These are phyloP conservation scores for Ophiostoma ips DNA, from an alignment of 2,329 filamentous ascomycete species.

Conservation along the genomic window DNA sequence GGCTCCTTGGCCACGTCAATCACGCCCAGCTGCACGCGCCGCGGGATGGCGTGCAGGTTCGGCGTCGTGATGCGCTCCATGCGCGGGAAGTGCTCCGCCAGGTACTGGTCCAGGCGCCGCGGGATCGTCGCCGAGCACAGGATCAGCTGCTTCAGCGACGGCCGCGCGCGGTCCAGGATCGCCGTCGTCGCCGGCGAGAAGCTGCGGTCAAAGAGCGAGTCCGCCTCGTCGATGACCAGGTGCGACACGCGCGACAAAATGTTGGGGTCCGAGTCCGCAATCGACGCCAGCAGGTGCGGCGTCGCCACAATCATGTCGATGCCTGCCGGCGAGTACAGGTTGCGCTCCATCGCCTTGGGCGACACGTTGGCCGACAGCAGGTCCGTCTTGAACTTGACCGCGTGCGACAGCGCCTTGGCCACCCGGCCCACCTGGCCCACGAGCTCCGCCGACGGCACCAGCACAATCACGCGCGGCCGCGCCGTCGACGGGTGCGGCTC, in stretches of 20 bases:
- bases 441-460: conserved; percentile 86
- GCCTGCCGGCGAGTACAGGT: conserved; percentile 65
- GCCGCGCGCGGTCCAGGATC: conserved; percentile 68
- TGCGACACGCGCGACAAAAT: conserved; percentile 84
- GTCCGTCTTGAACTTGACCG: conserved; percentile 73
- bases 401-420: conserved; percentile 71
- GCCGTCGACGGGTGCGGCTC: conserved; percentile 61
- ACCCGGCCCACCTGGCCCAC: conserved; percentile 75
- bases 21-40: conserved; percentile 84
- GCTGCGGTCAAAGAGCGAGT: conserved; percentile 86
- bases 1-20: conserved; percentile 86
- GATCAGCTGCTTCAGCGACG: conserved; percentile 73
- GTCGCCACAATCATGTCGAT: conserved; percentile 81
- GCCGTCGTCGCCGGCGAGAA: conserved; percentile 72
- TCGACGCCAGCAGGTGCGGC: conserved; percentile 76
- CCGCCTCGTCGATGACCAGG: conserved; percentile 86
- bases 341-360: conserved; percentile 66
- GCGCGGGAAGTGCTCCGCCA: conserved; percentile 69
- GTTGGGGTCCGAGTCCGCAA: conserved; percentile 80
- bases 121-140: conserved; percentile 96
- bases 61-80: conserved; percentile 82
- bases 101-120: conserved; percentile 68
- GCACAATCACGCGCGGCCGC: conserved; percentile 67
- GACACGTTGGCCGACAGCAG: conserved; percentile 67
- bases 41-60: conserved; percentile 89